phyloP scores from a whole-genome alignment of 371 early-diverging fungal species.

The Circinella minor region DNA sequence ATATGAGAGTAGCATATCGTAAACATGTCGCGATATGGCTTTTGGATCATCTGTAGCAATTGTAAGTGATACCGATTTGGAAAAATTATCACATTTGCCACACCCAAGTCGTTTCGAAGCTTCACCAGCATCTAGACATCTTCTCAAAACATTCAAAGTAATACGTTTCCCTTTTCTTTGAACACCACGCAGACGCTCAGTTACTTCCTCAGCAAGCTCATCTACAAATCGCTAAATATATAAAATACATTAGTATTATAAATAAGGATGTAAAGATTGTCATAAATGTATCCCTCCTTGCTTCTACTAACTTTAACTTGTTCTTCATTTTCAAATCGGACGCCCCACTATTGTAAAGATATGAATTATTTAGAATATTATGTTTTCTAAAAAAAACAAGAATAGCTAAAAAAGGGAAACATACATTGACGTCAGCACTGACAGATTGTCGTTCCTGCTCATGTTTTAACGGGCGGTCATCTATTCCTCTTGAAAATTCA shows the following conservation, averaged over 20 bases:
- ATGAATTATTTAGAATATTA: not conserved
- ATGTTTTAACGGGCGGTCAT: conserved; percentile 65
- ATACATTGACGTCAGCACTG: conserved; percentile 72
- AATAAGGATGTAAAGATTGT: not conserved
- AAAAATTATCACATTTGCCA: conserved; percentile 67
- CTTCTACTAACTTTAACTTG: conserved; percentile 57
- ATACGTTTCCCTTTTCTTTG: conserved; percentile 53
- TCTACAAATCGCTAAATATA: conserved; percentile 45
- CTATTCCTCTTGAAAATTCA: conserved; percentile 76
- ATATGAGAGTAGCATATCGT: conserved; percentile 52
- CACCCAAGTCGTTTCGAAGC: conserved; percentile 69
- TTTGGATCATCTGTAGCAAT: conserved; percentile 49
- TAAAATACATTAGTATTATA: not conserved
- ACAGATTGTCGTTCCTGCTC: conserved; percentile 76
- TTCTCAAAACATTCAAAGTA: conserved; percentile 62
- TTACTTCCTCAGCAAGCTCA: conserved; percentile 58
- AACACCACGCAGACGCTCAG: conserved; percentile 51
- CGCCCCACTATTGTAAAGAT: conserved; percentile 68
- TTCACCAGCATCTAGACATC: conserved; percentile 53
- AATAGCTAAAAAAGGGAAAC: not conserved
- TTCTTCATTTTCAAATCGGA: conserved; percentile 73
- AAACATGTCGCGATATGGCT: conserved; percentile 47
- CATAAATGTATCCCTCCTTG: not conserved
- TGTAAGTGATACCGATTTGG: conserved; percentile 55
- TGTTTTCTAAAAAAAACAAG: no score